Base-by-base conservation (phyloP, 495 filamentous ascomycete species). In the Penicillium soppii region DNA sequence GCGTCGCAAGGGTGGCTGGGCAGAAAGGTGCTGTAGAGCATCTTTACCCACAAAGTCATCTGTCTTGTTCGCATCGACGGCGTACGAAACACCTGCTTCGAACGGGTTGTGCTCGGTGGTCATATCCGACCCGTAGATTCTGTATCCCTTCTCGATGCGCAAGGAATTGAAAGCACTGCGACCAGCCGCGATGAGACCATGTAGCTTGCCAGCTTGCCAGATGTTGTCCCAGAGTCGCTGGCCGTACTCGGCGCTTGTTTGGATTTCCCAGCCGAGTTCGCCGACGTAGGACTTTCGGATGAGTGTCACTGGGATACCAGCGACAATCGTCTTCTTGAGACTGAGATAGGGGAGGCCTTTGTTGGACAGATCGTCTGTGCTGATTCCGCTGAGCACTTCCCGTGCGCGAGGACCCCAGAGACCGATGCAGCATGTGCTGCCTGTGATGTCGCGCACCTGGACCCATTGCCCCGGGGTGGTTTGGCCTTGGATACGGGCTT, bases 191-290 rank as follows among this genome's bases (percentile, higher is more conserved):
- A 79, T 63, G 7, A 79, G 60, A 10, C 77, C 77, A 32, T 77
- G 66, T 3, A 55, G 54, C 45, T 74, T 67, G 3, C 76, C 77
- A 5, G 75, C 77, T 23, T 68, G 51, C 53, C 51, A 76, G 25
- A 79, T 51, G 0, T 59, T 63, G 44, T 79, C 75, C 76, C 76
- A 80, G 1, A 80, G 53, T 3, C 66, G 70, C 6, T 56, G 57
- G 7, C 76, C 77, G 41, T 69, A 69, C 7, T 79, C 76, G 6
- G 75, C 72, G 46, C 58, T 75, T 5, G 74, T 67, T 38, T 78
- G 71, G 33, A 80, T 69, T 54, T 80, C 76, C 76, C 75, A 79
- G 33, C 77, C 77, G 0, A 67, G 55, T 49, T 80, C 76, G 13
- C 77, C 77, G 19, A 79, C 73, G 35, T 73, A 74, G 8, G 77